These are phyloP conservation scores for Persicaria maculosa DNA, from an alignment of 148 eudicot species.

Conservation along the genomic window DNA sequence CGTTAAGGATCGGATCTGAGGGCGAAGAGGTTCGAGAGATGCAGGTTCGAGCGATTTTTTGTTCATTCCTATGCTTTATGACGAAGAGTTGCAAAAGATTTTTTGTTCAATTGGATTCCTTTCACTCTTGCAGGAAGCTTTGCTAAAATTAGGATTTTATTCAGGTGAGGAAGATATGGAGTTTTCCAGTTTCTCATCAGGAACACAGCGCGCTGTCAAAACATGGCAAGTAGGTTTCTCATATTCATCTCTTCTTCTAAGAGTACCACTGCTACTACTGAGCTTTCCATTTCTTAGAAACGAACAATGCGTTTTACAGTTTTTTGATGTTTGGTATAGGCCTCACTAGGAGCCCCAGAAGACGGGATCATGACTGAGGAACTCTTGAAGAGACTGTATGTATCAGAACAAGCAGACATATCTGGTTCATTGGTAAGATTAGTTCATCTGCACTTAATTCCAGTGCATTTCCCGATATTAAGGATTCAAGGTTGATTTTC, in stretches of 20 bases:
- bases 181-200: conserved; percentile 64
- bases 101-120: neutral
- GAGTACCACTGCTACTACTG: neutral
- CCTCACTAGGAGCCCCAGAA: conserved; percentile 49
- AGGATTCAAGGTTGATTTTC: neutral
- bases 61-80: neutral
- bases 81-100: neutral
- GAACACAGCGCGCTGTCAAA: conserved; percentile 88
- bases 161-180: conserved; percentile 96
- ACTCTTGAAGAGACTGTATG: conserved; percentile 26
- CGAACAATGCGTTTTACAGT: neutral
- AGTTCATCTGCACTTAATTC: neutral
- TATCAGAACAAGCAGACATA: neutral
- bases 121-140: conserved; percentile 53
- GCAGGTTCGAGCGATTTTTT: conserved; percentile 41
- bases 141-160: conserved; percentile 79
- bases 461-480: neutral
- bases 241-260: neutral
- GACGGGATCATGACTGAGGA: conserved; percentile 78
- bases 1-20: conserved; percentile 59
- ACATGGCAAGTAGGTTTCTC: conserved; percentile 91
- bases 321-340: conserved; percentile 27
- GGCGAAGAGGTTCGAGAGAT: conserved; percentile 65
- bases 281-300: neutral
- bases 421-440: conserved; percentile 4